These are phyloP conservation scores for Orbilia quercus DNA, from an alignment of 2,329 filamentous ascomycete species.

Conservation along the genomic window DNA sequence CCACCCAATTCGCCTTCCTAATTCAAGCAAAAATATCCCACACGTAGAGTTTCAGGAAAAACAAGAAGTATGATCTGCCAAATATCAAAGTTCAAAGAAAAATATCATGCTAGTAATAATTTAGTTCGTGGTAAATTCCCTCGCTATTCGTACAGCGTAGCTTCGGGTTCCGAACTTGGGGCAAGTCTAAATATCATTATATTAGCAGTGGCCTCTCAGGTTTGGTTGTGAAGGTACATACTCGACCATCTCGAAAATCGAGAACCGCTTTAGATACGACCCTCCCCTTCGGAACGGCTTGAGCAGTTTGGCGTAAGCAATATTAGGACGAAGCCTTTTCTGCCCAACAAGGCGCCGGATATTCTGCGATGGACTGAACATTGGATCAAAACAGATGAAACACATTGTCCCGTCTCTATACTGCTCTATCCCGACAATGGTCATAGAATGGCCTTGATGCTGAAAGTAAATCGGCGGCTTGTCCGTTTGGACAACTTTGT, in stretches of 20 bases:
- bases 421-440: constrained; percentile 85
- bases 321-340: constrained; percentile 64
- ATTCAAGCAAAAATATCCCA: constrained; percentile 11
- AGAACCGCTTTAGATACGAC: constrained; percentile 75
- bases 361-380: constrained; percentile 73
- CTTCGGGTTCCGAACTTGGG: constrained; percentile 25
- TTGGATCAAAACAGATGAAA: constrained; percentile 81
- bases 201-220: not conserved
- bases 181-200: constrained; percentile 20
- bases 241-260: constrained; percentile 83
- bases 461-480: constrained; percentile 91
- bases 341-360: constrained; percentile 71
- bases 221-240: constrained; percentile 61
- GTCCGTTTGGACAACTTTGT: constrained; percentile 74
- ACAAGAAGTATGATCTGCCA: not conserved
- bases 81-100: not conserved
- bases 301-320: constrained; percentile 69
- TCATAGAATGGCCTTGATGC: constrained; percentile 88
- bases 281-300: constrained; percentile 78
- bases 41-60: not conserved
- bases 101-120: not conserved
- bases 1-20: constrained; percentile 38
- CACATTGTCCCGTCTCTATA: constrained; percentile 73
- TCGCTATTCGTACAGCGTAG: constrained; percentile 36
- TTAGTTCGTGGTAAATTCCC: not conserved